phyloP scores from a whole-genome alignment of 306 rosid species.

The Cucumis hystrix region DNA sequence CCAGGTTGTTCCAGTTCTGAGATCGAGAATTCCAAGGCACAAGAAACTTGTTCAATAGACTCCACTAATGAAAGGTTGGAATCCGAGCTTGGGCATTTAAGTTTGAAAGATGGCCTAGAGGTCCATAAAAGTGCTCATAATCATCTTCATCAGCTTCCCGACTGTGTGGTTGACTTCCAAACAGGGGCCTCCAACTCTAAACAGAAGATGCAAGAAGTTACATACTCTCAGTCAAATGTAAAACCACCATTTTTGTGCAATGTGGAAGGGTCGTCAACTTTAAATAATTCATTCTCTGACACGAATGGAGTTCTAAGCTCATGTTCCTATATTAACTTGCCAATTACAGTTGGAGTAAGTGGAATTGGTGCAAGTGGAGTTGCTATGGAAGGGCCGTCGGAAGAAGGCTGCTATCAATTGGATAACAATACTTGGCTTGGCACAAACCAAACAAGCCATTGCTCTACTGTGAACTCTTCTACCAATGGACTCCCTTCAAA shows the following conservation, averaged over 20 bases:
- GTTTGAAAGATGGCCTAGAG: constrained; percentile 38
- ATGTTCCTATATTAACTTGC: constrained; percentile 44
- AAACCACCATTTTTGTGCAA: constrained; percentile 49
- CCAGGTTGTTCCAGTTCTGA: constrained; percentile 54
- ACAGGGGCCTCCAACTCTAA: constrained; percentile 34
- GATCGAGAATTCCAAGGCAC: constrained; percentile 34
- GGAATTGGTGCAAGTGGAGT: constrained; percentile 38
- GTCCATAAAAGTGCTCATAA: constrained; percentile 29
- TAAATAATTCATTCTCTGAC: constrained; percentile 31
- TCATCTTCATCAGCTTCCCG: constrained; percentile 55
- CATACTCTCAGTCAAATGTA: constrained; percentile 34
- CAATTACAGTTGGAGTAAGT: constrained; percentile 44
- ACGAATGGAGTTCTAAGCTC: constrained; percentile 37
- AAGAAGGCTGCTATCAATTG: constrained; percentile 63
- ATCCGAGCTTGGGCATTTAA: constrained; percentile 44
- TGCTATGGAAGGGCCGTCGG: constrained; percentile 85
- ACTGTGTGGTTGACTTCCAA: constrained; percentile 40
- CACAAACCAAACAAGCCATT: constrained; percentile 58
- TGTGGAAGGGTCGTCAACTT: constrained; percentile 53
- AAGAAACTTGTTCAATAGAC: constrained; percentile 36
- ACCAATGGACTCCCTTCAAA: constrained; percentile 40
- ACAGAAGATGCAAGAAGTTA: constrained; percentile 41
- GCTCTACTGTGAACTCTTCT: constrained; percentile 52
- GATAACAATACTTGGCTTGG: constrained; percentile 52
- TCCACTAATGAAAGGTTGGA: constrained; percentile 40